Evolutionary conservation across 2,329 filamentous ascomycete genomes (phyloP), one percentile per base, ranked within the genome.

Genomic region (Aureobasidium sp.): DNA sequence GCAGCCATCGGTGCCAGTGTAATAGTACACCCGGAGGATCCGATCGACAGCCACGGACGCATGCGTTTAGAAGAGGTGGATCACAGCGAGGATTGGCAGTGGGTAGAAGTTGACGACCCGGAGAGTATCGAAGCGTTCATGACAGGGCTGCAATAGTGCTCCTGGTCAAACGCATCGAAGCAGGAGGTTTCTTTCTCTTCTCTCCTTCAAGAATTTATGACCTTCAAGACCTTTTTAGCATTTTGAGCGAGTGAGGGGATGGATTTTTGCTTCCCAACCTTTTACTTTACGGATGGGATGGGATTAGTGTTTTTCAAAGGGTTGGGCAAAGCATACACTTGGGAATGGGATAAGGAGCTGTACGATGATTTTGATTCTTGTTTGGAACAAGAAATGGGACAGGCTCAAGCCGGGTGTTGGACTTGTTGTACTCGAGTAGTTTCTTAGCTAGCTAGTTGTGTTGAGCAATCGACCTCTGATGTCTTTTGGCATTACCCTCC

Each of bases 1-100:
- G 80, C 81, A 69, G 78, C 70, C 66, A 74, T 82, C 36, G 76
- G 72, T 16, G 75, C 73, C 11, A 74, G 70, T 50, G 70, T 77
- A n/a, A 62, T 72, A 57, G 75, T 77, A 25, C 69, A 75, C 60
- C 74, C 75, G 1, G 73, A 75, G 49, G 72, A 75, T 16, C 73
- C 71, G 13, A 65, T 72, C 4, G 67, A 70, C 53, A 64, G 64
- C 10, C 44, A 62, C 34, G 71, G 71, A 6, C 69, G 64, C 21
- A 72, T 73, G 71, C 62, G 69, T 15, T 45, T 71, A 5, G 67
- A 68, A 59, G 64, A 65, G 8, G 63, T 69, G 32, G 63, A 70
- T 45, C 64, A 68, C 32, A 63, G 63, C 2, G 69, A 71, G 48
- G 58, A 68, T 25, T 70, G 71, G 70, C 65, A 71, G 59, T 71